These are phyloP conservation scores for Suillus decipiens DNA, from an alignment of 768 basidiomycete genomes.

Conservation along the genomic window DNA sequence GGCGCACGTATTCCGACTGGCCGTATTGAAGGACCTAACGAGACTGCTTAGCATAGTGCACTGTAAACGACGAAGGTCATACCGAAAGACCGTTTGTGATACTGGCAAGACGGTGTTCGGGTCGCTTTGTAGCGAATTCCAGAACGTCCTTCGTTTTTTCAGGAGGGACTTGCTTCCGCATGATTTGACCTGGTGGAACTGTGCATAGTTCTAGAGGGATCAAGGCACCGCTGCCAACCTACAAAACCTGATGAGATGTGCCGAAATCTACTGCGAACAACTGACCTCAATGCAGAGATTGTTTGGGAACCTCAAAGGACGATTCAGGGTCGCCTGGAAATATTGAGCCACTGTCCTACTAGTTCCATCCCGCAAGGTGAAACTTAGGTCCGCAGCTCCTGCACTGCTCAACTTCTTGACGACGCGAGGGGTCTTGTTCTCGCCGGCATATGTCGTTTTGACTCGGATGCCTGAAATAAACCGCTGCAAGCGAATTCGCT, in stretches of 20 bases:
- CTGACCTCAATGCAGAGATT: constrained; percentile 69
- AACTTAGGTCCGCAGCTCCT: constrained; percentile 56
- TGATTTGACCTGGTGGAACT: constrained; percentile 66
- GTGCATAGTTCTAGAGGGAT: constrained; percentile 69
- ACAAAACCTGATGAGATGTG: constrained; percentile 22
- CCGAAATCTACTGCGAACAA: constrained; percentile 8
- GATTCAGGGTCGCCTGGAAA: constrained; percentile 55
- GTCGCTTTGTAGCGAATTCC: constrained; percentile 66
- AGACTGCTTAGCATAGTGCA: not conserved
- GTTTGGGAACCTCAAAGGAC: constrained; percentile 58
- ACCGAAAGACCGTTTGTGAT: constrained; percentile 59
- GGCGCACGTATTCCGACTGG: constrained; percentile 71
- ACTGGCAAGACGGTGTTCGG: constrained; percentile 53
- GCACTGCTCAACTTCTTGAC: constrained; percentile 58
- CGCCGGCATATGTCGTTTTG: constrained; percentile 41
- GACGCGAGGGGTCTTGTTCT: constrained; percentile 52
- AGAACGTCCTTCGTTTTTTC: constrained; percentile 66
- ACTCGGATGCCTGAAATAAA: constrained; percentile 58
- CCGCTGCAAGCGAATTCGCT: constrained; percentile 52
- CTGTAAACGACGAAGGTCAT: constrained; percentile 9
- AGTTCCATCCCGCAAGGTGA: constrained; percentile 58
- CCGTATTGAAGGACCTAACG: constrained; percentile 63
- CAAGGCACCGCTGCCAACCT: constrained; percentile 64
- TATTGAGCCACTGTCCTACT: constrained; percentile 61
- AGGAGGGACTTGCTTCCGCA: constrained; percentile 68